phyloP scores from a whole-genome alignment of 108 stramenopile species.

The Parietichytrium sp. region DNA sequence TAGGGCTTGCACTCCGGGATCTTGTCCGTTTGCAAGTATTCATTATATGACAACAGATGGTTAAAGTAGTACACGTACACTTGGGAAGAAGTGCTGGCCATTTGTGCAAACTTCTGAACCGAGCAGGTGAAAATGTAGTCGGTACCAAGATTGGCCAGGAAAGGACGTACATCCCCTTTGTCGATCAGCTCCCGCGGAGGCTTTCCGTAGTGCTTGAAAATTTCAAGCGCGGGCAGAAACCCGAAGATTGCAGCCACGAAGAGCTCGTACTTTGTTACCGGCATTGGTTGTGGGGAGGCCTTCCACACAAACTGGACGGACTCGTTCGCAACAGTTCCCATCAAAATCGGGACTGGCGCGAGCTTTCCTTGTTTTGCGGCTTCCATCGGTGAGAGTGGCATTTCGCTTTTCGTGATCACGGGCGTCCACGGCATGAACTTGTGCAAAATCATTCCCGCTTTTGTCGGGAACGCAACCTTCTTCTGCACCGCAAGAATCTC shows the following conservation, averaged over 20 bases:
- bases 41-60: slow-evolving; percentile 8
- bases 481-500: neutral
- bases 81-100: neutral
- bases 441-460: neutral
- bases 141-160: slow-evolving; percentile 31
- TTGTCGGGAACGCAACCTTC: neutral
- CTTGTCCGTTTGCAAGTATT: neutral
- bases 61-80: slow-evolving; percentile 28
- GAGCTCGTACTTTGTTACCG: slow-evolving; percentile 9
- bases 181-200: neutral
- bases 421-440: slow-evolving; percentile 43
- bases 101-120: neutral
- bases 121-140: slow-evolving; percentile 38
- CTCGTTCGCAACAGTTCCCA: slow-evolving; percentile 39
- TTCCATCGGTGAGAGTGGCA: neutral
- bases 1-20: neutral
- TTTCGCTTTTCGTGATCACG: neutral
- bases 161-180: neutral
- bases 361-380: slow-evolving; percentile 21
- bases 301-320: neutral
- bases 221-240: neutral
- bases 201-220: neutral
- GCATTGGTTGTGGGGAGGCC: slow-evolving; percentile 19
- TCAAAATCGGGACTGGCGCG: slow-evolving; percentile 8
- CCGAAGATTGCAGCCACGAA: slow-evolving; percentile 37